Base-by-base conservation (phyloP, 768 basidiomycete genomes). In the Coprinopsis strossmayeri region DNA sequence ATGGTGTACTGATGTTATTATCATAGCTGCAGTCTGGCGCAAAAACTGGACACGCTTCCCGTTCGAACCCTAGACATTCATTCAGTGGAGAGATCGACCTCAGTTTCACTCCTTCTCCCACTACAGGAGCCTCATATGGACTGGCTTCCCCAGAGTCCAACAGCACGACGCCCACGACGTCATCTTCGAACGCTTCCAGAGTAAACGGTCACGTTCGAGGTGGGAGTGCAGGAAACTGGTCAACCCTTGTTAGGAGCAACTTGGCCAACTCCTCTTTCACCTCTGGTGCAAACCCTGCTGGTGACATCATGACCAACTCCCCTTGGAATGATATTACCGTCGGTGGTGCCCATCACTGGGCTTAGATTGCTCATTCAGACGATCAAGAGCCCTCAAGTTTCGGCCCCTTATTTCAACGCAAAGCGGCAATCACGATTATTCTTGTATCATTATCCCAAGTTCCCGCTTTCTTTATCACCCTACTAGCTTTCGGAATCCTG, bases 141-240 rank as follows among this genome's bases (percentile, higher is more conserved):
- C 58, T 78, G 46, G 66, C 74, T 17, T 72, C 69, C 34, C 72
- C 65, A 44, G 76, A 71, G 53, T 67, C 58, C 34, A 57, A 56
- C 39, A 40, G 42, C 53, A 57, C 47, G 52, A 54, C 47, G 53
- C 51, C 43, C 50, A 51, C 43, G 38, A 53, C 46, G 25, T 34
- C 24, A 25, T 21, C 49, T 32, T 46, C 52, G 24, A 52, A 41
- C 32, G 54, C 44, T 32, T 52, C 63, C n/a, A 78, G 85, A 49
- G 68, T 70, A 24, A 79, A 72, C 48, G 82, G 84, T 30, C 87
- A 90, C 59, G 78, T 79, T 51, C 82, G 87, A 52, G 79, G 85
- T 37, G 87, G 87, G 39, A 89, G 87, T 62, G 84, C 83, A 23
- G 86, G 86, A 26, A 89, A 87, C 61, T 89, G 87, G 87, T 82